phyloP scores from a whole-genome alignment of 768 basidiomycete genomes.

The Russula vinacea region DNA sequence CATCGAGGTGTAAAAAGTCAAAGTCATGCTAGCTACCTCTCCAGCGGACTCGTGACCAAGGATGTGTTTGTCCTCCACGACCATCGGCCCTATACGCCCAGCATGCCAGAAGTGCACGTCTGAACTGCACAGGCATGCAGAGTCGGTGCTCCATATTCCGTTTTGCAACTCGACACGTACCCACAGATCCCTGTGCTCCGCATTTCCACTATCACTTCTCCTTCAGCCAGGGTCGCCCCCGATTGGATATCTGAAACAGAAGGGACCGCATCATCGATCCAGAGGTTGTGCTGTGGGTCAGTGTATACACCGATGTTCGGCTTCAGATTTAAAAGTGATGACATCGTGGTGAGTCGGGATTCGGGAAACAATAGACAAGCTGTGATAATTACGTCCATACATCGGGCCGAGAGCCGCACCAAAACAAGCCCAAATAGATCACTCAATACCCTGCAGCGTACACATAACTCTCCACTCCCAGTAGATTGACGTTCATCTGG shows the following conservation, averaged over 20 bases:
- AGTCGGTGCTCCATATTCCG: background rate
- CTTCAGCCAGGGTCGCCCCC: conserved; percentile 31
- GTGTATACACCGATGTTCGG: conserved; percentile 30
- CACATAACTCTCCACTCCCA: conserved; percentile 28
- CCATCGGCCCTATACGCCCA: conserved; percentile 65
- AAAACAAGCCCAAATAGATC: background rate
- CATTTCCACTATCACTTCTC: conserved; percentile 64
- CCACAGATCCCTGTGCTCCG: conserved; percentile 70
- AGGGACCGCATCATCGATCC: conserved; percentile 37
- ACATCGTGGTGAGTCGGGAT: conserved; percentile 1
- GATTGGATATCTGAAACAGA: conserved; percentile 18
- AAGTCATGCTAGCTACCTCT: conserved; percentile 40
- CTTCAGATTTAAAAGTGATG: conserved; percentile 15
- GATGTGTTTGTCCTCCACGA: conserved; percentile 55
- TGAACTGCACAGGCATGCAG: conserved; percentile 43
- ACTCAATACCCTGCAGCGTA: background rate
- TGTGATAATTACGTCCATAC: background rate
- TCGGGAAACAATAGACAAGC: background rate
- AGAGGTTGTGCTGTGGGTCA: conserved; percentile 28
- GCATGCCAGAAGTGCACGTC: conserved; percentile 76
- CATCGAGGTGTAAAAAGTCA: background rate
- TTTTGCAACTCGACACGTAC: conserved; percentile 37
- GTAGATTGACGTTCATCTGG: conserved; percentile 34
- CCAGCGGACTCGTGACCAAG: conserved; percentile 67
- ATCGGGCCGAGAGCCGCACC: conserved; percentile 4